Evolutionary conservation across 164 flowering plant genomes (phyloP), one percentile per base, ranked within the genome.

Genomic region (Nymphaea colorata): DNA sequence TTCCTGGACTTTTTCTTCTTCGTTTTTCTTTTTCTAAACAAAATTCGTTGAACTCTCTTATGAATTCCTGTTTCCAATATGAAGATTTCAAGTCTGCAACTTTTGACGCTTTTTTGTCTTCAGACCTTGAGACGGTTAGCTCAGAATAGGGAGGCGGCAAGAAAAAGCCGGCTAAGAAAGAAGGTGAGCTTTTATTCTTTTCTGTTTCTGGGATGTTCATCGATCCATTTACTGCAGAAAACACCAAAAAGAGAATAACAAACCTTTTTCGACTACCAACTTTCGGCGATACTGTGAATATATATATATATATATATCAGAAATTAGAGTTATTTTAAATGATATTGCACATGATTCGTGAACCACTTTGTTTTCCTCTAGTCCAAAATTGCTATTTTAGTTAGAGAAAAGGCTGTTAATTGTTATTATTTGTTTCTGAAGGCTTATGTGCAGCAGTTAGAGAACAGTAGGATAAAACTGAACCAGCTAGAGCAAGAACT

Each of bases 91-190:
- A 47, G 59, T 15, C 73, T 61, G 47, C 61, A 62, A 70, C 42
- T 8, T 5, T 62, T 3, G n/a, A 41, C 6, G 5, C 16, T 60
- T 69, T 60, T 70, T 42, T 74, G 61, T 4, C 18, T 70, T 62
- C 86, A 94, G 99, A 90, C 97, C 69, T 57, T 87, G 80, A 86
- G 97, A 77, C 87, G 99, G 42, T 81, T 94, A 67, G 99, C 99
- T 61, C 99, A 94, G 76, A 94, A 94, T 75, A 86, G 99, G 81
- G 99, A 94, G 76, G 99, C 99, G 68, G 99, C 99, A 70, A 87
- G 82, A 65, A 94, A 94, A 71, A 91, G 99, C 78, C 79, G 99
- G 51, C 85, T 94, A 12, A 83, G 97, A 64, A 94, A 94, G 72
- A 94, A 94, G 89, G 98, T 93, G 60, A 14, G 67, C 60, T 66